Evolutionary conservation across 1,284 basidiomycete species (phyloP).

Genomic region (Pulveroboletus ridleyi): DNA sequence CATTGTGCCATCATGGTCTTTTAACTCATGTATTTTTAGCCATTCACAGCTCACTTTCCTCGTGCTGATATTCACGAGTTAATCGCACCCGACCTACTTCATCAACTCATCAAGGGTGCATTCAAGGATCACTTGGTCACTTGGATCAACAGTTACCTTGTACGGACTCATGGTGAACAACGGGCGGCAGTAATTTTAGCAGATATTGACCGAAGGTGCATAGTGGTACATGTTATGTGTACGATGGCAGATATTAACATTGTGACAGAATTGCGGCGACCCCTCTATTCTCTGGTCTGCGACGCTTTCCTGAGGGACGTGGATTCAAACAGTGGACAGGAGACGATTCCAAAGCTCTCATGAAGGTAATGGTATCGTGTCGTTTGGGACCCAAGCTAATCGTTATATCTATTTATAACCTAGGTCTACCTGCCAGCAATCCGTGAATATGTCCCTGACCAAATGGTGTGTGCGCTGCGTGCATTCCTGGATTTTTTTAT

Average conservation of each 20-base stretch:
- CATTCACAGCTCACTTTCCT: neutral
- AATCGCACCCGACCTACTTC: neutral
- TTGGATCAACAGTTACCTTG: neutral
- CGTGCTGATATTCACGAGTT: neutral
- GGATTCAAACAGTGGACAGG: constrained; percentile 4
- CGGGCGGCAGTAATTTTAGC: neutral
- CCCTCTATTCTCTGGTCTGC: constrained; percentile 1
- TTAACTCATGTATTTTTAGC: neutral
- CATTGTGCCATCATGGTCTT: neutral
- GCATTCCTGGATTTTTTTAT: neutral
- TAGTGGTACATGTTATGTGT: neutral
- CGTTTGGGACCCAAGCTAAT: neutral
- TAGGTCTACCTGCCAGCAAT: constrained; percentile 6
- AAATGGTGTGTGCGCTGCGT: neutral
- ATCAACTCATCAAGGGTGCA: constrained; percentile 5
- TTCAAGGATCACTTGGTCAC: neutral
- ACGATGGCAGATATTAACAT: neutral
- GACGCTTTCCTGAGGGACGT: neutral
- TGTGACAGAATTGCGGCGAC: neutral
- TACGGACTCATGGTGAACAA: neutral
- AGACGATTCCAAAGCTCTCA: neutral
- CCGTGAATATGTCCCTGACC: neutral
- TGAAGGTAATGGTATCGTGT: neutral
- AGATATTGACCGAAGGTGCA: constrained; percentile 2
- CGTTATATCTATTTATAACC: neutral